Evolutionary conservation across 805 yeast species (phyloP), one percentile per base, ranked within the genome.

Genomic region (Dipodascus geniculatus): DNA sequence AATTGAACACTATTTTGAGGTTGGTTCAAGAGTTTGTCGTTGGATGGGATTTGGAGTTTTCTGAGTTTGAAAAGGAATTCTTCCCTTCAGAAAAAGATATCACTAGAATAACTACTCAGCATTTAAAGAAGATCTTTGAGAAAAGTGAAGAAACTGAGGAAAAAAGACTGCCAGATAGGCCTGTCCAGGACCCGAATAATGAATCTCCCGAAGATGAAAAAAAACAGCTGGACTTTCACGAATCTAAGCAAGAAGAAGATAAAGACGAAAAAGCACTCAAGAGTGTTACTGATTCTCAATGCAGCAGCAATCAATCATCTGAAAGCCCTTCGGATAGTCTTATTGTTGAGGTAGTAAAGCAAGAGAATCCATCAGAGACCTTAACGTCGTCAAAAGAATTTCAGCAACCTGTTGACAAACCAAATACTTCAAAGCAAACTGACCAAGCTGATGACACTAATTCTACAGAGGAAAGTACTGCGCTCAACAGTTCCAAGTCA

Each of bases 11-110:
- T 0, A 77, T 85, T 1, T 68, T 89, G 23, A 72, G 91, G 60
- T 77, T 77, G 35, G 73, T 91, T 17, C 96, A 91, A 62, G 89
- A 85, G 54, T 70, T 82, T 24, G 90, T 95, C 2, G 89, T 87
- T 22, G 78, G 74, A 44, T 93, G 98, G 98, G 96, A 91, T 67
- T 61, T 68, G 22, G 95, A 84, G 54, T 89, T 93, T 61, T 76
- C 80, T 38, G 85, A 80, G 4, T 91, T 93, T 69, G 97, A 87
- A 56, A 76, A 76, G 48, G 75, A 75, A 20, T 93, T 78, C 63
- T 75, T 91, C 56, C 98, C 98, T 1, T 81, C 95, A 6, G 98
- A 93, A 66, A 87, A 83, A 62, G 99, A 93, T 74, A 86, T 93
- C 59, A 82, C 95, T 3, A 76, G 87, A 57, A 86, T 93, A 48